Evolutionary conservation across 2,329 filamentous ascomycete species (phyloP).

Genomic region (Cercospora sp.): DNA sequence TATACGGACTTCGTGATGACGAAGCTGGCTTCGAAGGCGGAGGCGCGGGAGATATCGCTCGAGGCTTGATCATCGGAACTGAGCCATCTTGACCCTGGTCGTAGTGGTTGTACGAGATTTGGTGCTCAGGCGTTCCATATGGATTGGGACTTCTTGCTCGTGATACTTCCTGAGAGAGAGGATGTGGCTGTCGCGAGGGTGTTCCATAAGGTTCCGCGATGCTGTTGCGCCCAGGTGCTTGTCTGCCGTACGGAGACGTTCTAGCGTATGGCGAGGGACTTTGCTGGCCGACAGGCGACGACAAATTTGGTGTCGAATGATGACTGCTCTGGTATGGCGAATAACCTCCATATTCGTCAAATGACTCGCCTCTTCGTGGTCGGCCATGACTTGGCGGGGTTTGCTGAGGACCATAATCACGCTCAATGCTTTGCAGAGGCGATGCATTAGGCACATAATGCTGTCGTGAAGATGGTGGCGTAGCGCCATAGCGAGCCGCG

Average conservation of each 20-base stretch:
- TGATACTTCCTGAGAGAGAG: constrained; percentile 39
- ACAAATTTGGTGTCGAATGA: constrained; percentile 30
- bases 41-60: constrained; percentile 35
- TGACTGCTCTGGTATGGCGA: constrained; percentile 36
- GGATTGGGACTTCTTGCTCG: constrained; percentile 36
- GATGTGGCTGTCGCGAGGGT: constrained; percentile 37
- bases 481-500: constrained; percentile 23
- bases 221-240: constrained; percentile 34
- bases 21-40: constrained; percentile 24
- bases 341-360: constrained; percentile 34
- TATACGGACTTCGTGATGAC: constrained; percentile 31
- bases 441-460: constrained; percentile 34
- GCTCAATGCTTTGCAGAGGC: constrained; percentile 36
- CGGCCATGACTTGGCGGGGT: constrained; percentile 27
- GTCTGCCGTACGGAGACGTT: constrained; percentile 27
- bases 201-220: constrained; percentile 37
- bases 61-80: constrained; percentile 35
- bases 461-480: constrained; percentile 30
- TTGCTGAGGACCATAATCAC: constrained; percentile 30
- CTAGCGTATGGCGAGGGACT: constrained; percentile 29
- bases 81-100: constrained; percentile 8
- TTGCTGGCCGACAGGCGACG: constrained; percentile 26
- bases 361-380: constrained; percentile 31
- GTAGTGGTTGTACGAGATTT: constrained; percentile 11
- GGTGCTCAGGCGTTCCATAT: constrained; percentile 14